Conservation (phyloP, 2,329 filamentous ascomycete genomes). For the Chrysoporthe austroafricana region DNA sequence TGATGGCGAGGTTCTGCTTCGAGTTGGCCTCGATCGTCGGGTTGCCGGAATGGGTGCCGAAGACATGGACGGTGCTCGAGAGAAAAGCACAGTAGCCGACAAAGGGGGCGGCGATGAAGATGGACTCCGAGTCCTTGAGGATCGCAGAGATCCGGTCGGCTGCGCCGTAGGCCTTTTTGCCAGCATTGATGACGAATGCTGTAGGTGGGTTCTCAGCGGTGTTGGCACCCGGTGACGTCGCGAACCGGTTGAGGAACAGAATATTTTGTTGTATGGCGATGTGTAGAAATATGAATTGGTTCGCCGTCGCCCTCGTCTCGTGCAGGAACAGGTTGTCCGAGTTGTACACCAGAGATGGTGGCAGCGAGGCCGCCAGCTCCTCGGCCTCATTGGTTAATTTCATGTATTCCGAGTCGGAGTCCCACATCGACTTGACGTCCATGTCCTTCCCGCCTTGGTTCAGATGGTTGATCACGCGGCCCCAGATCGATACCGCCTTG, state of each 20-base stretch:
- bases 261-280: slow-evolving; percentile 88
- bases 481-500: slow-evolving; percentile 84
- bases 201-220: slow-evolving; percentile 73
- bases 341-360: slow-evolving; percentile 73
- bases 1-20: slow-evolving; percentile 83
- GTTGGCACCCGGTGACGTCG: slow-evolving; percentile 69
- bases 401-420: slow-evolving; percentile 75
- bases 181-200: slow-evolving; percentile 76
- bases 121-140: slow-evolving; percentile 77
- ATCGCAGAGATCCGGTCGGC: slow-evolving; percentile 86
- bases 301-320: slow-evolving; percentile 80
- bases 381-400: slow-evolving; percentile 72
- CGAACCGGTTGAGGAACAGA: slow-evolving; percentile 88
- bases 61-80: slow-evolving; percentile 91
- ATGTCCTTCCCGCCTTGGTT: slow-evolving; percentile 86
- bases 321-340: slow-evolving; percentile 83
- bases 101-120: slow-evolving; percentile 82
- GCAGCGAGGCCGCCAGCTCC: slow-evolving; percentile 70
- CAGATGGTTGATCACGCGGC: slow-evolving; percentile 83
- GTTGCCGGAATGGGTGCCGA: slow-evolving; percentile 88
- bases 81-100: slow-evolving; percentile 94
- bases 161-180: slow-evolving; percentile 76
- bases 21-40: slow-evolving; percentile 73
- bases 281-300: slow-evolving; percentile 92
- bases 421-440: slow-evolving; percentile 81